Base-by-base conservation (phyloP, 495 filamentous ascomycete species). In the Aspergillus biplanus region DNA sequence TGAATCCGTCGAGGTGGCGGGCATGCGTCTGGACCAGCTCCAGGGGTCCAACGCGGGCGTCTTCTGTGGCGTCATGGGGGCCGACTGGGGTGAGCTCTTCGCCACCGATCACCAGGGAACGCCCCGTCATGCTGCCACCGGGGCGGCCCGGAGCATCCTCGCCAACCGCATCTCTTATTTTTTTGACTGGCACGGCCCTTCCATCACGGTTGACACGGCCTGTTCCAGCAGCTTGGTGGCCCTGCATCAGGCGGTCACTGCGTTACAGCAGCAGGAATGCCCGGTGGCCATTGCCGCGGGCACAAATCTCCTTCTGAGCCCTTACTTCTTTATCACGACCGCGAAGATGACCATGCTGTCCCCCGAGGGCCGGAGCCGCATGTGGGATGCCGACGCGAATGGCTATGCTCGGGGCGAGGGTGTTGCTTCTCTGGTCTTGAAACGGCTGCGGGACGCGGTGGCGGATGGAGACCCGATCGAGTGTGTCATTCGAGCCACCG, bases 131-230 rank as follows among this genome's bases (percentile, higher is more conserved):
- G 82, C 65, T 70, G 77, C 3, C 67, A 74, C 8, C 85, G 82
- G 6, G 86, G 85, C 1, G 77, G 4, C 61, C 68, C 4, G 71
- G 80, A 2, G 78, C 74, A 12, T 27, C 75, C 1, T 66, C 1
- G 21, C 76, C 0, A 80, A 78, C 55, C 71, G 79, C 5, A 63
- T 80, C 3, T 77, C 71, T 1, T 72, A 79, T 56, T 69, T 69
- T 18, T 70, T 76, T 35, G 72, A 80, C 33, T 33, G 44, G 1
- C 21, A 47, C 3, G 59, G 59, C 0, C 71, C 78, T 0, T 75
- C 72, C 42, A 75, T 83, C 68, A 81, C 78, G 0, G 67, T 86
- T 5, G 79, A 86, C 56, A 87, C 82, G 0, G 84, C 77, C 0
- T 87, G 84, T 65, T 85, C 83, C 58, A 13, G 55, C 37, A 2